Conservation (phyloP, 371 early-diverging fungal species). For the Lichtheimia ornata region DNA sequence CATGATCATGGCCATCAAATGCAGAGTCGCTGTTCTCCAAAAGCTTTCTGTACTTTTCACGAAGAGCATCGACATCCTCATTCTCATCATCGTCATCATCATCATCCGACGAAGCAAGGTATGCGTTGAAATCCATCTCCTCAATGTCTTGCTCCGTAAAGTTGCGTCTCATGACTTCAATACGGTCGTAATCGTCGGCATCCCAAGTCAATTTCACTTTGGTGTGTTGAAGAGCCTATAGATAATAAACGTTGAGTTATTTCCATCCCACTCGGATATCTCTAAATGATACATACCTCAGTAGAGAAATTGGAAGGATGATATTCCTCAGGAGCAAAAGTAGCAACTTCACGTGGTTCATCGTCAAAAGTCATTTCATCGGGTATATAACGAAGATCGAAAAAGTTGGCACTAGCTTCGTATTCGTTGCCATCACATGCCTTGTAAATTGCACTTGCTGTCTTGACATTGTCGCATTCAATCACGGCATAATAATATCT, state of each 20-base stretch:
- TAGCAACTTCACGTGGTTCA: conserved; percentile 69
- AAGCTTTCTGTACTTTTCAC: conserved; percentile 69
- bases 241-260: neutral
- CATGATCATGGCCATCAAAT: conserved; percentile 50
- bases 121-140: conserved; percentile 88
- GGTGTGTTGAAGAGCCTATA: conserved; percentile 87
- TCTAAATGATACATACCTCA: conserved; percentile 35
- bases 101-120: conserved; percentile 82
- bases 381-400: conserved; percentile 97
- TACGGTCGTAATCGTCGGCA: conserved; percentile 88
- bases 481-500: conserved; percentile 95
- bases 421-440: conserved; percentile 94
- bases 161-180: conserved; percentile 74
- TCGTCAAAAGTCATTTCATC: conserved; percentile 89
- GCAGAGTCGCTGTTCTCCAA: conserved; percentile 41
- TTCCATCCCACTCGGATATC: too few relatives aligned
- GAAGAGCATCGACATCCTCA: conserved; percentile 54
- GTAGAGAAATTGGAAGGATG: conserved; percentile 82
- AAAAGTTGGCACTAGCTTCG: conserved; percentile 91
- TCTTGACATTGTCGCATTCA: conserved; percentile 86
- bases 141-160: conserved; percentile 90
- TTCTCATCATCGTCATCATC: conserved; percentile 46
- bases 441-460: conserved; percentile 82
- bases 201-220: conserved; percentile 97
- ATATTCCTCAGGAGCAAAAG: conserved; percentile 78